A percentile compares a stretch with the other conserved stretches of the same genome.
These are phyloP conservation scores for Iberis pinnata DNA, from an alignment of 345 rosid species.

Conservation along the genomic window DNA sequence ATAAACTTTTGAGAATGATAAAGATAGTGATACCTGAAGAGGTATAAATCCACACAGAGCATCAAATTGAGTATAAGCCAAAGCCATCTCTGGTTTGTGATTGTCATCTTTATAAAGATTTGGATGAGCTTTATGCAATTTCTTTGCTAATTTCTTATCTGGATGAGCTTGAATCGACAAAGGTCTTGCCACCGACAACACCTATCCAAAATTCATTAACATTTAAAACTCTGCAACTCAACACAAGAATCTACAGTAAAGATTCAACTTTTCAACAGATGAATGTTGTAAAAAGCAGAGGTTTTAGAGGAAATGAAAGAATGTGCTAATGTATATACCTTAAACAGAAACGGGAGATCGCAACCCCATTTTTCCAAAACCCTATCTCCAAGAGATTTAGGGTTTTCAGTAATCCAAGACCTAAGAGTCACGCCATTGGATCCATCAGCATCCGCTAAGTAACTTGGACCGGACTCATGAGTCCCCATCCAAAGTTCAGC, in stretches of 20 bases:
- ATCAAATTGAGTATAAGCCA: constrained; percentile 85
- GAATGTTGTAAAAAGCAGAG: too few species aligned
- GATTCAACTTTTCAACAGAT: too few species aligned
- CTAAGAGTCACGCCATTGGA: constrained; percentile 50
- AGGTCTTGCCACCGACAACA: constrained; percentile 85
- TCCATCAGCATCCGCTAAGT: constrained; percentile 35
- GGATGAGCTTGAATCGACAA: constrained; percentile 98
- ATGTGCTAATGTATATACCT: constrained; percentile 44
- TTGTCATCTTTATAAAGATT: constrained; percentile 74
- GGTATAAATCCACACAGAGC: constrained; percentile 87
- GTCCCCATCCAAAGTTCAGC: constrained; percentile 78
- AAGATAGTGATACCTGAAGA: constrained; percentile 43
- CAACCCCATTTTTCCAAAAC: constrained; percentile 86
- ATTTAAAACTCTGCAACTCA: constrained; percentile 1
- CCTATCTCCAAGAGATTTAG: constrained; percentile 62
- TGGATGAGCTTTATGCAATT: constrained; percentile 68
- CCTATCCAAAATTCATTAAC: constrained; percentile 31
- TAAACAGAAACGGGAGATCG: constrained; percentile 94
- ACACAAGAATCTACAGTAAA: background rate
- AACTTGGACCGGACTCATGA: constrained; percentile 81
- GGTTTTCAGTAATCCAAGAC: constrained; percentile 64
- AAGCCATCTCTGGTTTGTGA: constrained; percentile 99
- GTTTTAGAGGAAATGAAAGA: too few species aligned
- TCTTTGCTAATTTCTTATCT: constrained; percentile 68
- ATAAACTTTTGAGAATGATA: background rate